These are phyloP conservation scores for Turritis glabra DNA, from an alignment of 345 rosid genomes.

Conservation along the genomic window DNA sequence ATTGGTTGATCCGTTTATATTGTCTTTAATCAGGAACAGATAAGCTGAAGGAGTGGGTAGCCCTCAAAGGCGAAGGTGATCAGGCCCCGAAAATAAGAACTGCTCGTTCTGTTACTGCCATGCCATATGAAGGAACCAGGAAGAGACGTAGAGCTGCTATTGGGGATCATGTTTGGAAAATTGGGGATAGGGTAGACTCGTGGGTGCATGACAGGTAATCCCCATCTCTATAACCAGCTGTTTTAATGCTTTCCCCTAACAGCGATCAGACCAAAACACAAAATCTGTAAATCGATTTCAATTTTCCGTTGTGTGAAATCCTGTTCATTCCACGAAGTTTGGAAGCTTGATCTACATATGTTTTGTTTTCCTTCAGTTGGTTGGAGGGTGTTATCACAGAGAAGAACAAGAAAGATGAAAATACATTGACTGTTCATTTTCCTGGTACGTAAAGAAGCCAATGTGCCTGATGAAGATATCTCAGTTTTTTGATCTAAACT, in stretches of 20 bases:
- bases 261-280: not conserved
- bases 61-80: conserved; percentile 59
- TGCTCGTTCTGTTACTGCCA: conserved; percentile 64
- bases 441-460: conserved; percentile 53
- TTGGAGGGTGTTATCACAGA: conserved; percentile 88
- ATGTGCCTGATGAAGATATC: conserved; percentile 15
- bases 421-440: conserved; percentile 63
- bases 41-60: conserved; percentile 87
- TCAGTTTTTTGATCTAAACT: not conserved
- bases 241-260: not conserved
- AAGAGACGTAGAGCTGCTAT: conserved; percentile 90
- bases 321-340: not conserved
- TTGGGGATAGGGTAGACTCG: conserved; percentile 92
- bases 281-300: not conserved
- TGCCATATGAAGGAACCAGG: conserved; percentile 87
- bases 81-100: conserved; percentile 71
- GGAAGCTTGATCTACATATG: conserved; percentile 11
- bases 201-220: conserved; percentile 81
- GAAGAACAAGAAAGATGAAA: conserved; percentile 80
- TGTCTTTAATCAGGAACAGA: conserved; percentile 53
- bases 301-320: not conserved
- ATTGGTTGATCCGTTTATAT: conserved; percentile 9
- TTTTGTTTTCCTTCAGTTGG: conserved; percentile 65
- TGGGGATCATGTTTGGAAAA: conserved; percentile 71
- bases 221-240: not conserved